Evolutionary conservation across 495 filamentous ascomycete genomes (phyloP), one percentile per base, ranked within the genome.

Genomic region (Penicillium atrosanguineum): DNA sequence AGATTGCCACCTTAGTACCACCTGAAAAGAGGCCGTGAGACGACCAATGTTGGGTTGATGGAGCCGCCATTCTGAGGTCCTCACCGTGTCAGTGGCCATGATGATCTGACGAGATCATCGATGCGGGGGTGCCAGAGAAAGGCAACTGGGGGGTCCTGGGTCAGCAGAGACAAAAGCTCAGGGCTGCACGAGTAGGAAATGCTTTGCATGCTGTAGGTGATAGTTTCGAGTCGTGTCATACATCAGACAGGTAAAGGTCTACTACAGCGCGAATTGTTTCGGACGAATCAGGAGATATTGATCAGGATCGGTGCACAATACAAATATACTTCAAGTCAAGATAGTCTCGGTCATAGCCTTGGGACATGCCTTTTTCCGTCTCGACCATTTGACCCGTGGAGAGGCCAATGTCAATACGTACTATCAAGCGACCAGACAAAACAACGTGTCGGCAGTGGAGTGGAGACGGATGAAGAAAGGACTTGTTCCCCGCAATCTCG

Each of bases 151-250:
- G 28, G 28, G 1, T 6, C 28, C 28, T 2, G 28, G 9, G 31
- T 34, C 31, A 34, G 31, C 31, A 34, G 12, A 34, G 11, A 31
- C 28, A 50, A 50, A 53, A 55, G 40, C 42, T 38, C n/a, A n/a
- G 39, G 21, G 59, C 56, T 62, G 59, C 50, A 55, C 53, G 44
- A 54, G 43, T 37, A 28, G 48, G 21, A n/a, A 53, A 58, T 63
- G 60, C 38, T 56, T 53, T 57, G 54, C 56, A 50, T 55, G 43
- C 53, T 60, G 53, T 60, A 52, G 42, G 52, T 58, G 44, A 60
- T 65, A 34, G 37, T 52, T 23, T 43, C 36, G 34, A 50, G 37
- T 48, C 18, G 43, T 50, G 62, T 57, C 60, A 54, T 57, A 63
- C 60, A 53, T 53, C 11, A 38, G 40, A 38, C 59, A 62, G 47